Evolutionary conservation across 78 protist genomes (phyloP), one percentile per base, ranked within the genome.

Genomic region (Protostelium mycophagum): DNA sequence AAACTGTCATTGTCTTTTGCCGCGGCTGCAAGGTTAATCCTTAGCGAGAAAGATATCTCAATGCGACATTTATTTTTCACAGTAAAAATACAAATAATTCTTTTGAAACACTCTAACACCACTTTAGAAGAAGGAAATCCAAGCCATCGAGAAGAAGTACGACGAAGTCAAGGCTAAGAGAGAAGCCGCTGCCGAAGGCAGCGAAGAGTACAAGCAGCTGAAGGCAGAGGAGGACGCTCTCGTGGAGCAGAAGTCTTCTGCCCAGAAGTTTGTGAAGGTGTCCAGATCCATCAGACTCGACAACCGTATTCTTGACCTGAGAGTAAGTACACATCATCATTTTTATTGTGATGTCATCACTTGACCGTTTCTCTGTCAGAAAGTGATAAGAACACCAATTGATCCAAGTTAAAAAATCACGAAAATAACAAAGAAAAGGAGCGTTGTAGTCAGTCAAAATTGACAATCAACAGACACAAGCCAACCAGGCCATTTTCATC

Each of bases 401-500:
- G 86, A 34, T 34, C 34, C 28, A 25, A 31, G 5, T 23, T 9
- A 31, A 51, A 51, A 16, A 25, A 5, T 51, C 31, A 51, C 73
- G 73, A 25, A 16, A 51, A 51, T 5, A 85, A 85, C 28, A 28
- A 28, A 25, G 28, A 25, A 28, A 85, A 28, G 36, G 51, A 28
- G 51, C n/a, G 28, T 28, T 31, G 87, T 85, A 25, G 35, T 28
- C 87, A 23, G 87, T 25, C 87, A n/a, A 35, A 0, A 35, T 83
- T 1, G 10, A n/a, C n/a, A n/a, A n/a, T n/a, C n/a, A n/a, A 5
- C 36, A 88, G 93, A 88, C 97, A 9, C 98, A 93, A 83, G 96
- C 99, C 36, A 95, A 97, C 96, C 96, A 95, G 85, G 98, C 98
- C 29, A 97, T 98, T 88, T 97, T 98, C 92, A 85, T 92, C 36